A percentile compares a stretch with the other conserved stretches of the same genome.
phyloP scores from a whole-genome alignment of 2,329 filamentous ascomycete species.

The Aureobasidium sp. region DNA sequence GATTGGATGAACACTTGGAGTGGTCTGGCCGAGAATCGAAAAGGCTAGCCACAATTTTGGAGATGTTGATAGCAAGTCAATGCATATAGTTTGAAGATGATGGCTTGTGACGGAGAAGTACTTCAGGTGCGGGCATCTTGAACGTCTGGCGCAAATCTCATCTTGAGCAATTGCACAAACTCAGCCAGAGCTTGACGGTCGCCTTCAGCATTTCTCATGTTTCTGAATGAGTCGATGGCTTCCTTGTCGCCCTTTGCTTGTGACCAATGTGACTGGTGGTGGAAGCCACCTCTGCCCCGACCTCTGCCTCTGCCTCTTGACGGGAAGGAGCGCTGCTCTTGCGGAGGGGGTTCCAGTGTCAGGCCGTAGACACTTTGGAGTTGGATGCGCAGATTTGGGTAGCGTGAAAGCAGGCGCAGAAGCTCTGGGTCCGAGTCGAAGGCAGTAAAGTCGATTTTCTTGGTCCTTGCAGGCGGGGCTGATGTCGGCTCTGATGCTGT shows the following conservation, averaged over 20 bases:
- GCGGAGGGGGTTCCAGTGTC: conserved; percentile 31
- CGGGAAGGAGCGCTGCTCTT: conserved; percentile 21
- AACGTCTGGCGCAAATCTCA: conserved; percentile 30
- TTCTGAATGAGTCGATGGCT: conserved; percentile 25
- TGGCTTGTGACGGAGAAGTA: not conserved
- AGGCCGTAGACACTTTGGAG: conserved; percentile 30
- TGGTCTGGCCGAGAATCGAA: not conserved
- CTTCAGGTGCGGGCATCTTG: not conserved
- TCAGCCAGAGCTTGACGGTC: conserved; percentile 35
- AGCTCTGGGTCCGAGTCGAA: conserved; percentile 30
- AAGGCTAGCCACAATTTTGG: not conserved
- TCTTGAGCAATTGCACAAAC: conserved; percentile 38
- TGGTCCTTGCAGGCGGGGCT: conserved; percentile 5
- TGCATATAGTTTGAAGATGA: too few species aligned
- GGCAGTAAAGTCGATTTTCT: conserved; percentile 25
- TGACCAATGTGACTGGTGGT: conserved; percentile 30
- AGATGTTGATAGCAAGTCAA: not conserved
- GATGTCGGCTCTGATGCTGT: too few species aligned
- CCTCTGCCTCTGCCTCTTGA: conserved; percentile 16
- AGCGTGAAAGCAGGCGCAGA: conserved; percentile 28
- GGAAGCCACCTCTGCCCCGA: conserved; percentile 20
- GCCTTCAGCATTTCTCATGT: conserved; percentile 25
- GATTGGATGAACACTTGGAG: not conserved
- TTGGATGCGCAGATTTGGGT: conserved; percentile 29
- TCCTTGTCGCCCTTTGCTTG: conserved; percentile 33